A percentile compares a stretch with the other conserved stretches of the same genome.
Evolutionary conservation across 257 asterid genomes (phyloP).

Genomic region (Rauvolfia tetraphylla): DNA sequence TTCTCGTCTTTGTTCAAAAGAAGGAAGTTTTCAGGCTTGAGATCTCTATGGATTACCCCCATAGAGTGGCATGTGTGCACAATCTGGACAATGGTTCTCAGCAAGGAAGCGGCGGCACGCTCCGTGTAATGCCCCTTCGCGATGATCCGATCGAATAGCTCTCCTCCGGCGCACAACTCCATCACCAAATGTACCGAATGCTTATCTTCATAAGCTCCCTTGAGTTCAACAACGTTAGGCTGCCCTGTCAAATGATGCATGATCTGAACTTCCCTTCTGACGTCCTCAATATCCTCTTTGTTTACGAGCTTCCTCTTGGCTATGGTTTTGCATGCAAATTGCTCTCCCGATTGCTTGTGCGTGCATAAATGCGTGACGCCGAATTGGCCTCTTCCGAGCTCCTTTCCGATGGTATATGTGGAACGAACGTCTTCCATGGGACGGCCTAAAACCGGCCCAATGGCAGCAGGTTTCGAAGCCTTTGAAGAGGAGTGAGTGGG

Average conservation of each 20-base stretch:
- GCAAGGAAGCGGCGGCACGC: conserved; percentile 74
- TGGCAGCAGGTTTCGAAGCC: conserved; percentile 36
- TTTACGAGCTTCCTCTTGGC: conserved; percentile 81
- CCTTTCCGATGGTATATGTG: conserved; percentile 70
- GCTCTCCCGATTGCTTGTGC: conserved; percentile 65
- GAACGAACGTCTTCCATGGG: conserved; percentile 74
- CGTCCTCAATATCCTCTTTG: conserved; percentile 86
- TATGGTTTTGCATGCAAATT: conserved; percentile 80
- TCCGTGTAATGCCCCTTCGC: conserved; percentile 84
- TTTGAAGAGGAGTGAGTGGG: conserved; percentile 33
- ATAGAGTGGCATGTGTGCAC: conserved; percentile 86
- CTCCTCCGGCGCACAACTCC: conserved; percentile 96
- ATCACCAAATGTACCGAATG: conserved; percentile 79
- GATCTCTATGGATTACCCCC: conserved; percentile 95
- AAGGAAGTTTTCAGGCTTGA: conserved; percentile 88
- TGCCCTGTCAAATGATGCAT: conserved; percentile 90
- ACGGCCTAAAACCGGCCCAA: conserved; percentile 73
- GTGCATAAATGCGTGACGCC: conserved; percentile 86
- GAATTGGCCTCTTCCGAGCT: conserved; percentile 84
- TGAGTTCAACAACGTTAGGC: conserved; percentile 66
- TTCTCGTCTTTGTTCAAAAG: conserved; percentile 67
- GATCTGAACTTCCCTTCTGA: conserved; percentile 84
- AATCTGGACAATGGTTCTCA: conserved; percentile 80
- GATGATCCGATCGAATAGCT: conserved; percentile 85
- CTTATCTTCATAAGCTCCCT: conserved; percentile 89